Percentiles rank a stretch among this genome's conserved stretches.
Evolutionary conservation across 441 rosid species (phyloP).

Genomic region (Jatropha podagrica): DNA sequence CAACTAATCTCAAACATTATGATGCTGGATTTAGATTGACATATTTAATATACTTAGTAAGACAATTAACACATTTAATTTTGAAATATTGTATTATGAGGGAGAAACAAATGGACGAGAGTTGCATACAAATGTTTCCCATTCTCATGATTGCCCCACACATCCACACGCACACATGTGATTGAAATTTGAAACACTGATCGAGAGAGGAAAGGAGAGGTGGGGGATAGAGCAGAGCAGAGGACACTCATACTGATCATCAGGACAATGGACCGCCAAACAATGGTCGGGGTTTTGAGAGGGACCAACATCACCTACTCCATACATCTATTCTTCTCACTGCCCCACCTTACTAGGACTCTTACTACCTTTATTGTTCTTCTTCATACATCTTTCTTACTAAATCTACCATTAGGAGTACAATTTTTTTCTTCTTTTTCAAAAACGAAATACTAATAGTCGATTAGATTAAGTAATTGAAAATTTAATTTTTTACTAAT

Average conservation of each 20-base stretch:
- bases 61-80: too few relatives aligned
- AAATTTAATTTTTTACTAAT: too few relatives aligned
- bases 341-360: neutral
- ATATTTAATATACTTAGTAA: too few relatives aligned
- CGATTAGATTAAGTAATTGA: too few relatives aligned
- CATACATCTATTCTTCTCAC: slow-evolving; percentile 3
- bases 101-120: neutral
- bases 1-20: too few relatives aligned
- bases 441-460: too few relatives aligned
- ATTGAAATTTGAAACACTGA: neutral
- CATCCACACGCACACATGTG: slow-evolving; percentile 17
- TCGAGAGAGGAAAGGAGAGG: slow-evolving; percentile 3
- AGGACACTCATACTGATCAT: neutral
- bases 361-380: neutral
- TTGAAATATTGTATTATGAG: neutral
- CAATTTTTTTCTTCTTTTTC: too few relatives aligned
- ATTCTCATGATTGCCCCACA: slow-evolving; percentile 19
- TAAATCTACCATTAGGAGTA: too few relatives aligned
- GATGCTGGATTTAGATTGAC: too few relatives aligned
- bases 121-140: neutral
- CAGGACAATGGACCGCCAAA: slow-evolving; percentile 6
- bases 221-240: neutral
- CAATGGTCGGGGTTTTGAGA: slow-evolving; percentile 19
- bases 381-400: too few relatives aligned
- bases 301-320: slow-evolving; percentile 22